Conservation (phyloP, 768 basidiomycete genomes). For the Trametes villosa region DNA sequence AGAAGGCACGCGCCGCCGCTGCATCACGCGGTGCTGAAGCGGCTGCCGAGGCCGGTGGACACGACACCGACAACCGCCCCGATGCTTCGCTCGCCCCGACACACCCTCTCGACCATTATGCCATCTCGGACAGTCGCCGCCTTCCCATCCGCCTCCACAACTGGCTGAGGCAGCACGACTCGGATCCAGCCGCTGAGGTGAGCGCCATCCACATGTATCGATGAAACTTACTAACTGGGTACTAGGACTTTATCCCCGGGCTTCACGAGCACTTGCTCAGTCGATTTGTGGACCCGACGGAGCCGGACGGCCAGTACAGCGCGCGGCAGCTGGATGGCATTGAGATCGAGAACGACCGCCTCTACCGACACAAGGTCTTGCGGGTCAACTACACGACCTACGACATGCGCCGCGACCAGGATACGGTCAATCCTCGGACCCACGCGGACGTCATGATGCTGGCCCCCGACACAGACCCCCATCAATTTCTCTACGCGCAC, state of each 20-base stretch:
- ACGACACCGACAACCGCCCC: neutral
- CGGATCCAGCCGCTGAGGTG: neutral
- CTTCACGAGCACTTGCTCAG: neutral
- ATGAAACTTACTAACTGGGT: no score
- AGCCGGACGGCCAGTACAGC: neutral
- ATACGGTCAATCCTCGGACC: conserved; percentile 43
- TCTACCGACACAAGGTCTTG: conserved; percentile 36
- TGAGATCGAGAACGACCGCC: conserved; percentile 21
- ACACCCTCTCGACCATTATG: neutral
- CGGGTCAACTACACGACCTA: conserved; percentile 48
- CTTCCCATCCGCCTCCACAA: neutral
- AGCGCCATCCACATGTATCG: neutral
- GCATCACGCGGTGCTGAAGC: no score
- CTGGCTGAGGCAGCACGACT: neutral
- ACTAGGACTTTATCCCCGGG: conserved; percentile 2
- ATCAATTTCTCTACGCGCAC: conserved; percentile 35
- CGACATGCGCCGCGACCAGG: conserved; percentile 45
- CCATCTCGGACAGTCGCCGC: neutral
- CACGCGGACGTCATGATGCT: conserved; percentile 40
- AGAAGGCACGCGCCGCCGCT: no score
- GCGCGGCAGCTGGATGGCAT: conserved; percentile 11
- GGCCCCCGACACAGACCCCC: conserved; percentile 5
- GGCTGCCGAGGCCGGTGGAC: no score
- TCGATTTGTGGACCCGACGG: neutral
- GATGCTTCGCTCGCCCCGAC: neutral